These are phyloP conservation scores for Leccinum disarticulatum DNA, from an alignment of 768 basidiomycete genomes.

Conservation along the genomic window DNA sequence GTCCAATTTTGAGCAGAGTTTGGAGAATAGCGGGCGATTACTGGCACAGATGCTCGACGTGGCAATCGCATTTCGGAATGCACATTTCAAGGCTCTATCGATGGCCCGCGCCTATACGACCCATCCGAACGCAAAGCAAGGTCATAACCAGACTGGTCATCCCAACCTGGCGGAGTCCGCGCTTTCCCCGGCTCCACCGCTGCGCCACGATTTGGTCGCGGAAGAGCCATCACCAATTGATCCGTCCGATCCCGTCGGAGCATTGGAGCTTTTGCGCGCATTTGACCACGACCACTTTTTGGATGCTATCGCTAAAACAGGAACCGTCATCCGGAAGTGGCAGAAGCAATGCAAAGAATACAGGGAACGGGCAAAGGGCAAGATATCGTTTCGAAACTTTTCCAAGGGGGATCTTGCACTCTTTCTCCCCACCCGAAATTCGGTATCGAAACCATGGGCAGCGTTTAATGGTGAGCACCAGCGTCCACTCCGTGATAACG, in stretches of 20 bases:
- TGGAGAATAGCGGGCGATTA: conserved; percentile 66
- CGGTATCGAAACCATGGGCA: conserved; percentile 93
- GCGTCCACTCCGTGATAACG: not conserved
- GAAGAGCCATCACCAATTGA: conserved; percentile 75
- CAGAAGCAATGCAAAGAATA: conserved; percentile 97
- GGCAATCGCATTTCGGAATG: conserved; percentile 72
- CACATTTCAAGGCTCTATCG: conserved; percentile 71
- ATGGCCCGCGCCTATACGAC: conserved; percentile 56
- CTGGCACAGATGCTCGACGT: conserved; percentile 82
- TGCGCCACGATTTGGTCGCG: conserved; percentile 50
- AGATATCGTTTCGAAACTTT: conserved; percentile 96
- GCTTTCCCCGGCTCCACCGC: conserved; percentile 44
- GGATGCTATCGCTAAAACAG: conserved; percentile 77
- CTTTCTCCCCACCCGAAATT: conserved; percentile 94
- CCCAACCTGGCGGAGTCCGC: conserved; percentile 47
- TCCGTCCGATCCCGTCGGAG: conserved; percentile 68
- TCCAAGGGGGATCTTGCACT: conserved; percentile 92
- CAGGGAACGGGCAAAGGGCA: conserved; percentile 91
- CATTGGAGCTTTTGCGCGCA: conserved; percentile 65
- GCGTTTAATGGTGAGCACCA: conserved; percentile 86
- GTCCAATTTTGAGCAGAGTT: conserved; percentile 61
- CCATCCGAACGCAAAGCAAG: conserved; percentile 52
- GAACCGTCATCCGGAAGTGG: conserved; percentile 92
- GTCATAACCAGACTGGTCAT: conserved; percentile 28
- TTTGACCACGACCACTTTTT: conserved; percentile 87